Percentiles rank a stretch among this genome's conserved stretches.
phyloP scores from a whole-genome alignment of 306 rosid genomes.

The Vicia faba region DNA sequence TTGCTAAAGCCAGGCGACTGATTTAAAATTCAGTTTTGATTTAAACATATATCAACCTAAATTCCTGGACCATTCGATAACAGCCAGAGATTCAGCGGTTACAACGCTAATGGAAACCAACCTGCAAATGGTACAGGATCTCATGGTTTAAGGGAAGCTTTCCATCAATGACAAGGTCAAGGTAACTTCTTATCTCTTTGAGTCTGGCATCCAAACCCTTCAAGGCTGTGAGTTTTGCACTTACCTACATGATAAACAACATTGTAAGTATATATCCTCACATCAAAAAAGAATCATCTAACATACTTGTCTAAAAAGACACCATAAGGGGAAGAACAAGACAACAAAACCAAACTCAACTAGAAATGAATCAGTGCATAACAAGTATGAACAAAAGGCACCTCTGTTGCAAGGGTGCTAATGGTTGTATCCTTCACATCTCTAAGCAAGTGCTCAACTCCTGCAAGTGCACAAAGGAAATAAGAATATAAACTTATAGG shows the following conservation, averaged over 20 bases:
- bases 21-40: neutral
- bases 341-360: neutral
- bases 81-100: conserved; percentile 9
- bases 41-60: conserved; percentile 1
- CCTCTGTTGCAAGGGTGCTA: conserved; percentile 64
- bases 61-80: conserved; percentile 25
- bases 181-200: conserved; percentile 74
- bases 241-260: conserved; percentile 51
- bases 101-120: conserved; percentile 18
- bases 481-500: conserved; percentile 28
- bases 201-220: conserved; percentile 91
- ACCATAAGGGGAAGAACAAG: neutral
- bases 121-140: conserved; percentile 92
- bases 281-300: conserved; percentile 15
- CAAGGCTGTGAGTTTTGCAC: conserved; percentile 83
- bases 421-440: conserved; percentile 64
- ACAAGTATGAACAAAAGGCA: conserved; percentile 15
- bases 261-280: neutral
- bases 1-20: neutral
- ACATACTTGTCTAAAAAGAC: neutral
- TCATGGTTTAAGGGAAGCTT: conserved; percentile 85
- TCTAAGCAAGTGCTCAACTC: conserved; percentile 86
- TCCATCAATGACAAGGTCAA: conserved; percentile 78
- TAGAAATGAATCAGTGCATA: neutral
- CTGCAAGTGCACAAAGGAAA: conserved; percentile 41